Evolutionary conservation across 2,329 filamentous ascomycete genomes (phyloP).

Genomic region (Fusarium poae): DNA sequence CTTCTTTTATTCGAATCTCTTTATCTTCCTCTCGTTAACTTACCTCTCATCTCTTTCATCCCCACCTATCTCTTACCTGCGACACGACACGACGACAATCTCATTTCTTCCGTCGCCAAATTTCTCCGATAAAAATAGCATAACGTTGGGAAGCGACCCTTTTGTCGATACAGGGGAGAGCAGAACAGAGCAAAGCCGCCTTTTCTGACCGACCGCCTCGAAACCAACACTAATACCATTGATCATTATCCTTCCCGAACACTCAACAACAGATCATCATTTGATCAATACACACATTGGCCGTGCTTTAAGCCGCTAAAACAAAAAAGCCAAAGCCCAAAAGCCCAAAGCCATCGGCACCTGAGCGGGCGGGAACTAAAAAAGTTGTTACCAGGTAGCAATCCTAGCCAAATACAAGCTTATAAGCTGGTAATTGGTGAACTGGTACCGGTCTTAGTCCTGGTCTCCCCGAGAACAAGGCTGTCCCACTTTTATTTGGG

Average conservation of each 20-base stretch:
- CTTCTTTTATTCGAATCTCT: conserved; percentile 9
- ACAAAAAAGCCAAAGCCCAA: conserved; percentile 21
- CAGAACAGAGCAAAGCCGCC: not conserved
- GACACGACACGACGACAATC: conserved; percentile 23
- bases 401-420: conserved; percentile 17
- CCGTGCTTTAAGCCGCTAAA: conserved; percentile 31
- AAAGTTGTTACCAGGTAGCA: conserved; percentile 17
- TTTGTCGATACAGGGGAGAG: conserved; percentile 3
- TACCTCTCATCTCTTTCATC: conserved; percentile 28
- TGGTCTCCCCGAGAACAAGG: conserved; percentile 35
- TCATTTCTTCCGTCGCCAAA: conserved; percentile 28
- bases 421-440: not conserved
- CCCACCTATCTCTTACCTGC: conserved; percentile 26
- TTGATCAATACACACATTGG: conserved; percentile 13
- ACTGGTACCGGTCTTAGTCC: conserved; percentile 1
- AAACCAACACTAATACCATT: conserved; percentile 8
- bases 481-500: conserved; percentile 49
- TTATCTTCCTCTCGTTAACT: conserved; percentile 7
- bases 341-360: conserved; percentile 29
- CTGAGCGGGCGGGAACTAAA: conserved; percentile 41
- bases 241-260: not conserved
- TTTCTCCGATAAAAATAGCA: conserved; percentile 20
- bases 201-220: not conserved
- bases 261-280: conserved; percentile 8
- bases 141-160: conserved; percentile 5